Evolutionary conservation across 2,329 filamentous ascomycete genomes (phyloP).

Genomic region (Lasiodiplodia theobromae): DNA sequence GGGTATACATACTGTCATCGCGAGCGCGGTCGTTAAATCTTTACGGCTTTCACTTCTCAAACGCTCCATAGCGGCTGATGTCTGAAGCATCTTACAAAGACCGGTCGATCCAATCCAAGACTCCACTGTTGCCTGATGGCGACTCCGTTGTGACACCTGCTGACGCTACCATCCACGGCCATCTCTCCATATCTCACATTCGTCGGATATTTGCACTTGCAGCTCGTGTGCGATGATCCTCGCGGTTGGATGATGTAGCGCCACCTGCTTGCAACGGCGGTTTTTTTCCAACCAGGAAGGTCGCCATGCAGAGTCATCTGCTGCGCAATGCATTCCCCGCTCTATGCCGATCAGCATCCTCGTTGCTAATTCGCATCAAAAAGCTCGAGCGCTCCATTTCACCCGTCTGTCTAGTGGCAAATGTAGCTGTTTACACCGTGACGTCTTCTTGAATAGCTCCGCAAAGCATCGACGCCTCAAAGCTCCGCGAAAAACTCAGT

Average conservation of each 20-base stretch:
- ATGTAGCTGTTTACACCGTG: not conserved
- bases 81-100: not conserved
- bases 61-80: not conserved
- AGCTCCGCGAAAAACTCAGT: constrained; percentile 52
- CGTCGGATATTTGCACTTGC: constrained; percentile 2
- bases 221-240: constrained; percentile 3
- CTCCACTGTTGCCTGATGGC: not conserved
- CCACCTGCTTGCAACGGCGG: constrained; percentile 4
- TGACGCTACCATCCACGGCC: not conserved
- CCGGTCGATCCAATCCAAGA: not conserved
- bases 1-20: not conserved
- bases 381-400: not conserved
- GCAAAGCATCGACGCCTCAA: not conserved
- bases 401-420: not conserved
- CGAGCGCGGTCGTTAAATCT: not conserved
- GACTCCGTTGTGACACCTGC: not conserved
- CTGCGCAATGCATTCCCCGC: constrained; percentile 25
- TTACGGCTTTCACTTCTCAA: not conserved
- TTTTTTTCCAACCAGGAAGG: constrained; percentile 17
- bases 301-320: constrained; percentile 24
- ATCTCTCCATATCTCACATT: not conserved
- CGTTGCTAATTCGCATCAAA: not conserved
- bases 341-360: constrained; percentile 11
- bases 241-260: constrained; percentile 15
- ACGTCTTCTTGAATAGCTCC: not conserved